Base-by-base conservation (phyloP, 2,329 filamentous ascomycete species). In the Fusarium sp. region DNA sequence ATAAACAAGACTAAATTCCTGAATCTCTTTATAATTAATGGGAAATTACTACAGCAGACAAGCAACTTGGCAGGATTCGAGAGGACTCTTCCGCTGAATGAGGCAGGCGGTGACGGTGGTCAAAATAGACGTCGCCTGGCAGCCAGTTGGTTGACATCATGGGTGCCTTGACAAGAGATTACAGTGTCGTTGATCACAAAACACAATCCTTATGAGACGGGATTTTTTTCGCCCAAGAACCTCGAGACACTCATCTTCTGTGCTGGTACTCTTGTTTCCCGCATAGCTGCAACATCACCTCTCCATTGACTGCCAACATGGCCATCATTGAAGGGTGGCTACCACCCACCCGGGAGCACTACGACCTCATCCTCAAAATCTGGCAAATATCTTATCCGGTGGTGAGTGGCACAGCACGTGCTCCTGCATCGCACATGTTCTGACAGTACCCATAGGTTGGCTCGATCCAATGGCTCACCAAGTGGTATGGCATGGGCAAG, bases 401-500 rank as follows among this genome's bases (percentile, higher is more conserved):
- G 22, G 89, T 91, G 81, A 57, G 85, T 75, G n/a, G 33, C 7
- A 29, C 31, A 38, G 49, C 11, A 14, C 46, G n/a, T 31, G 44
- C 22, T 46, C 53, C 31, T 53, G 58, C 35, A n/a, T 61, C 49
- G n/a, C 27, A 66, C 29, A 69, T 2, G 4, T 27, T 35, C 71
- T 73, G 27, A 72, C 62, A 17, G 10, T 36, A 62, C 67, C 75
- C 60, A 12, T 69, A 97, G 94, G 79, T 94, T 72, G 92, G 92
- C 0, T 88, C 90, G 2, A 60, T 90, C 24, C 95, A 98, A 90
- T 97, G 93, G 92, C 67, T 92, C 64, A 84, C 88, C n/a, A 88
- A 90, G 64, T 98, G 90, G 88, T 96, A 98, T 81, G 94, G 94
- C 59, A 94, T 96, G 86, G 96, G 96, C 81, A 98, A 98, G 84